These are phyloP conservation scores for Talaromyces wortmannii DNA, from an alignment of 495 filamentous ascomycete genomes.

Conservation along the genomic window DNA sequence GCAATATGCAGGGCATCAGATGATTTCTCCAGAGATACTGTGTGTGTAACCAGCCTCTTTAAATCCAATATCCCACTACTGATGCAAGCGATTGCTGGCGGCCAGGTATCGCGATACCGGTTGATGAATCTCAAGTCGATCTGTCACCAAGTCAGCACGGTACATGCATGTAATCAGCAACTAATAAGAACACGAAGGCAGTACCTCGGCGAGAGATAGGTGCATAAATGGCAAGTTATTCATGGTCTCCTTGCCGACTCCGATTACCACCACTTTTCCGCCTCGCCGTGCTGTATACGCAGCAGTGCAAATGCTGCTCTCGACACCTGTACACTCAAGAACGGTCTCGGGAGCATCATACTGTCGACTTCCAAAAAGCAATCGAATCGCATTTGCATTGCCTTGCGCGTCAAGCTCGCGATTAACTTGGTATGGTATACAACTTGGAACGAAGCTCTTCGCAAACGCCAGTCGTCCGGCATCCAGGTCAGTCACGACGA, in stretches of 20 bases:
- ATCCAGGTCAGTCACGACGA: constrained; percentile 60
- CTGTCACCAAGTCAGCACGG: too few species aligned
- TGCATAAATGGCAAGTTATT: constrained; percentile 65
- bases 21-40: constrained; percentile 49
- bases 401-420: constrained; percentile 33
- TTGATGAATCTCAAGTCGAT: constrained; percentile 60
- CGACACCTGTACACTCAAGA: constrained; percentile 58
- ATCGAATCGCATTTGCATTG: constrained; percentile 46
- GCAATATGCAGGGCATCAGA: constrained; percentile 46
- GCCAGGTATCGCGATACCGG: constrained; percentile 59
- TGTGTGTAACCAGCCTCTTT: constrained; percentile 65
- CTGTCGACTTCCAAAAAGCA: constrained; percentile 37
- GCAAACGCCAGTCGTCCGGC: constrained; percentile 49
- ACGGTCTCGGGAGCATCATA: constrained; percentile 49
- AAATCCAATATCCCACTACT: constrained; percentile 47
- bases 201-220: constrained; percentile 47
- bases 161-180: too few species aligned
- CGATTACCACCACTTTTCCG: constrained; percentile 56
- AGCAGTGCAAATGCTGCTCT: constrained; percentile 52
- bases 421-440: constrained; percentile 46
- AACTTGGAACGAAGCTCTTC: constrained; percentile 47
- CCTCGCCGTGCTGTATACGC: constrained; percentile 49
- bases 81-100: constrained; percentile 40
- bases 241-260: constrained; percentile 53
- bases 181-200: too few species aligned